phyloP scores from a whole-genome alignment of 1,284 basidiomycete species.

The Ceratobasidium sp. region DNA sequence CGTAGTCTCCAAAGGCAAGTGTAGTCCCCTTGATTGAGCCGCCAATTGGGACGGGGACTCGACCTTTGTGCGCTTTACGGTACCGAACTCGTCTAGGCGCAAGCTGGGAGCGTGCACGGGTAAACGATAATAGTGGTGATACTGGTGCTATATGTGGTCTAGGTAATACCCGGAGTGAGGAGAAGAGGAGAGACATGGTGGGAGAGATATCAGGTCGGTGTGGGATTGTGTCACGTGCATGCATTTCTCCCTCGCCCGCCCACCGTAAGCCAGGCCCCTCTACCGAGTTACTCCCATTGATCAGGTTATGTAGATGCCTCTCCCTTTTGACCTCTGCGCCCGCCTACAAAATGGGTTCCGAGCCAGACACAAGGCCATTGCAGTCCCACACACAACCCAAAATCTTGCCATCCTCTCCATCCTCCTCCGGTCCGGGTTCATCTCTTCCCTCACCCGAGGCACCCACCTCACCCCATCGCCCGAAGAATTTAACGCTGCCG shows the following conservation, averaged over 20 bases:
- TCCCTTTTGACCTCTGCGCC: constrained; percentile 81
- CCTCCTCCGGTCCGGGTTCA: constrained; percentile 86
- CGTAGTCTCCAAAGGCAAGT: constrained; percentile 91
- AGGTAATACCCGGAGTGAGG: constrained; percentile 19
- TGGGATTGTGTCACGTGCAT: constrained; percentile 31
- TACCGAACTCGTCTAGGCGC: constrained; percentile 86
- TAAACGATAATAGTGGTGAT: constrained; percentile 50
- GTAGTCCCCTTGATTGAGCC: constrained; percentile 96
- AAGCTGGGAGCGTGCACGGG: constrained; percentile 67
- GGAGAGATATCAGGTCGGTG: not conserved
- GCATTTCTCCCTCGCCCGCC: constrained; percentile 22
- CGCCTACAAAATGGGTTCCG: constrained; percentile 89
- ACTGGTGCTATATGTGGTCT: constrained; percentile 23
- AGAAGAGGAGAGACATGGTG: constrained; percentile 40
- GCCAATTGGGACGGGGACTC: constrained; percentile 82
- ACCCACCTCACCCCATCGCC: constrained; percentile 75
- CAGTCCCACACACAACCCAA: constrained; percentile 81
- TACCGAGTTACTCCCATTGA: not conserved
- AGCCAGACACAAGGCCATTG: constrained; percentile 77
- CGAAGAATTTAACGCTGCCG: constrained; percentile 64
- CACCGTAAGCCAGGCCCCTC: constrained; percentile 2
- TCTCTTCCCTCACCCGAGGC: constrained; percentile 82
- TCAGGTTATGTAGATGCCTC: constrained; percentile 45
- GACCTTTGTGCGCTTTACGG: constrained; percentile 88
- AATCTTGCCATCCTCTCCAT: constrained; percentile 86